Conservation (phyloP, 2,329 filamentous ascomycete genomes). For the Dactylella cylindrospora region DNA sequence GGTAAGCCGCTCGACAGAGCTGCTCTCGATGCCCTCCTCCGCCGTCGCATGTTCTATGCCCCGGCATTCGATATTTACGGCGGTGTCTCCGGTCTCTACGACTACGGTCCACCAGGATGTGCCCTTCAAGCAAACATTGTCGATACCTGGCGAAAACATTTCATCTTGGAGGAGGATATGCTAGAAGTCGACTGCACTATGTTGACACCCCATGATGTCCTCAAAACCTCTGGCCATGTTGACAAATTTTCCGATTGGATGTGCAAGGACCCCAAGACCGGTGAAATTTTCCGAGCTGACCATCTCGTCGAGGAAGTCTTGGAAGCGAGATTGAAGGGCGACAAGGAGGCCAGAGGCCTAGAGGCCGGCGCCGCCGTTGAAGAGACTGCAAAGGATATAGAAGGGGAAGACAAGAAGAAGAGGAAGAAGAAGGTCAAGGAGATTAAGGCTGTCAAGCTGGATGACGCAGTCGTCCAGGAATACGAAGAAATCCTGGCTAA, state of each 20-base stretch:
- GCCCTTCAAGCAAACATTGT: constrained; percentile 84
- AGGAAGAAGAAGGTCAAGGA: constrained; percentile 85
- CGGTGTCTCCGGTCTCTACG: constrained; percentile 83
- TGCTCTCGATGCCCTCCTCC: constrained; percentile 79
- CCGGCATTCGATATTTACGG: constrained; percentile 95
- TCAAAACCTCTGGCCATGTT: constrained; percentile 95
- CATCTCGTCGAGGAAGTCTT: constrained; percentile 95
- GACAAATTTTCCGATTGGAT: constrained; percentile 99
- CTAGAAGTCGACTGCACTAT: constrained; percentile 92
- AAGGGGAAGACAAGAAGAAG: constrained; percentile 73
- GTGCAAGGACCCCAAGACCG: constrained; percentile 97
- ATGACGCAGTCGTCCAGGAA: constrained; percentile 81
- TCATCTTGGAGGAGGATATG: constrained; percentile 91
- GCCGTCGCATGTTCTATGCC: constrained; percentile 89
- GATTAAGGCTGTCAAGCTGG: constrained; percentile 76
- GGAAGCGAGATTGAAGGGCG: constrained; percentile 79
- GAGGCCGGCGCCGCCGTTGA: constrained; percentile 54
- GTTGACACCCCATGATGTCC: constrained; percentile 85
- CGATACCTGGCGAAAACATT: constrained; percentile 89
- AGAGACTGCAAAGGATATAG: constrained; percentile 58
- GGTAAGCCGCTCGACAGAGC: constrained; percentile 85
- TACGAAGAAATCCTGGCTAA: constrained; percentile 88
- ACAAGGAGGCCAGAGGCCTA: constrained; percentile 87
- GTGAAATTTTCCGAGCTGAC: constrained; percentile 93
- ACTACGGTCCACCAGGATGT: constrained; percentile 88